Conservation (phyloP, 2,329 filamentous ascomycete species). For the Cephalotrichum gorgonifer region DNA sequence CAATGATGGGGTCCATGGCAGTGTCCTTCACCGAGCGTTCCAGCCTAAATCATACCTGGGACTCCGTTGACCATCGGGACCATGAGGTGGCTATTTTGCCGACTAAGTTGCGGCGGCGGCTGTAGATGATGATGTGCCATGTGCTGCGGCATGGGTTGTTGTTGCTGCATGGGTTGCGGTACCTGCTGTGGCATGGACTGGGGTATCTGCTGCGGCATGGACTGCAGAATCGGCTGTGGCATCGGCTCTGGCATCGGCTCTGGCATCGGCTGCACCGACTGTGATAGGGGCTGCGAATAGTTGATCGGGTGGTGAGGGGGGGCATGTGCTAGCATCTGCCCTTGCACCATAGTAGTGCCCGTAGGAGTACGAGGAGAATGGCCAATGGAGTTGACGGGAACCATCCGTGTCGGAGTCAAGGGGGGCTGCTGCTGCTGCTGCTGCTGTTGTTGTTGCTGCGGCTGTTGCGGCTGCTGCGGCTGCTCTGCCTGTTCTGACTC, state of each 20-base stretch:
- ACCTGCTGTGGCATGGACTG: too few species aligned
- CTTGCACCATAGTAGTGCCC: conserved; percentile 1
- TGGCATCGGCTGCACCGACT: too few species aligned
- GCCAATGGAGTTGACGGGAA: not conserved
- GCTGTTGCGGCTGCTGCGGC: conserved; percentile 21
- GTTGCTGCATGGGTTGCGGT: not conserved
- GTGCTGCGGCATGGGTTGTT: conserved; percentile 3
- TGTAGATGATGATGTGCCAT: conserved; percentile 6
- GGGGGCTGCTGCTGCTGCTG: conserved; percentile 6
- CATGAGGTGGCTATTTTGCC: conserved; percentile 8
- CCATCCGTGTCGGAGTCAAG: not conserved
- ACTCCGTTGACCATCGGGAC: conserved; percentile 11
- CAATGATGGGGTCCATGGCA: not conserved
- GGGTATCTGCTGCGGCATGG: too few species aligned
- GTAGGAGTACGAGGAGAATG: not conserved
- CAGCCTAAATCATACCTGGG: conserved; percentile 9
- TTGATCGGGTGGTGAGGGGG: not conserved
- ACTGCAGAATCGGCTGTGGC: too few species aligned
- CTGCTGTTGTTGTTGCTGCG: conserved; percentile 10
- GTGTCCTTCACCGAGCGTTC: too few species aligned
- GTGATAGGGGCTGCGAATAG: not conserved
- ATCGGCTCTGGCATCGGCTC: too few species aligned
- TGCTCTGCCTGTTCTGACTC: conserved; percentile 23
- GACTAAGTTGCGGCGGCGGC: conserved; percentile 11
- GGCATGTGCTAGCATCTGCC: conserved; percentile 1